Conservation (phyloP, 768 basidiomycete species). For the Neoboletus subvelutipes region DNA sequence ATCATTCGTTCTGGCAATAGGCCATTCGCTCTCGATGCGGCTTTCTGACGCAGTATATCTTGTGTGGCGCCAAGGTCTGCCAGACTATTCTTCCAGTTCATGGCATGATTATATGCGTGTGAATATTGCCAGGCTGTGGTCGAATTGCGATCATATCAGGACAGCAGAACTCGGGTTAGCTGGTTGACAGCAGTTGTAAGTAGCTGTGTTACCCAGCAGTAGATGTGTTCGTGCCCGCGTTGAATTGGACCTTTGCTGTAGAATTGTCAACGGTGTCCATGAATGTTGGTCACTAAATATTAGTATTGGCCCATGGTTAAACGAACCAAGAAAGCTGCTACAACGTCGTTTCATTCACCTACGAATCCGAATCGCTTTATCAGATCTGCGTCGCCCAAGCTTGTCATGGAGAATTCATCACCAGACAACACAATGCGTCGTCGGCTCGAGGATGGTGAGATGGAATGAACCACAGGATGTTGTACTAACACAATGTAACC, state of each 20-base stretch:
- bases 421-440: background rate
- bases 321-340: background rate
- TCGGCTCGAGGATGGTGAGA: background rate
- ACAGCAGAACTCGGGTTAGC: background rate
- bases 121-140: constrained; percentile 16
- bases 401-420: background rate
- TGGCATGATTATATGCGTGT: background rate
- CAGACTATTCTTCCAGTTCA: background rate
- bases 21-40: too few relatives aligned
- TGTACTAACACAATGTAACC: background rate
- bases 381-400: background rate
- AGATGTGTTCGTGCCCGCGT: background rate
- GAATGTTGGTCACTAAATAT: background rate
- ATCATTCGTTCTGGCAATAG: background rate
- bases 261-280: background rate
- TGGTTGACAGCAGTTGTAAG: constrained; percentile 4
- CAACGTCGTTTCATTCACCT: background rate
- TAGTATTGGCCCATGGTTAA: background rate
- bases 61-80: background rate
- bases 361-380: background rate
- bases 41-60: background rate
- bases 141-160: background rate
- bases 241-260: background rate
- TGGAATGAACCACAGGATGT: background rate
- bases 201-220: constrained; percentile 2